A percentile compares a stretch with the other conserved stretches of the same genome.
phyloP scores from a whole-genome alignment of 169 alveolate genomes.

The Eimeria praecox region DNA sequence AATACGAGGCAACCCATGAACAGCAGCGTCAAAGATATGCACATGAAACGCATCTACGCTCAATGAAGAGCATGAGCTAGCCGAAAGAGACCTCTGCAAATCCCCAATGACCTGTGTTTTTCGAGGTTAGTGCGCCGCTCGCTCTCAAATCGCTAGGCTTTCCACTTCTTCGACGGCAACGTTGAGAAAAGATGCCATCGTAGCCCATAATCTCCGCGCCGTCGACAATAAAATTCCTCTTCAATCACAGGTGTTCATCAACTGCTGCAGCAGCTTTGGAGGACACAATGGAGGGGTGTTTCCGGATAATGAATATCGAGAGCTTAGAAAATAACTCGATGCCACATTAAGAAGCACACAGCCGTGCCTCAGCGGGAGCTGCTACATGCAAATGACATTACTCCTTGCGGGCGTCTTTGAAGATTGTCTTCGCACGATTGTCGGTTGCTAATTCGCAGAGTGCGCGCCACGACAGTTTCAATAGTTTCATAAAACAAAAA shows the following conservation, averaged over 20 bases:
- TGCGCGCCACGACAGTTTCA: neutral
- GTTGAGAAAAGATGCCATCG: neutral
- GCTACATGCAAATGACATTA: neutral
- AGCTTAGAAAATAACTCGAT: neutral
- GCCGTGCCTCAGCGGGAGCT: conserved; percentile 3
- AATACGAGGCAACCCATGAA: neutral
- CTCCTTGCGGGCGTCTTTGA: neutral
- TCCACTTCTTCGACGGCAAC: neutral
- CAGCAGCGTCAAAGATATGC: neutral
- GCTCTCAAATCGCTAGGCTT: neutral
- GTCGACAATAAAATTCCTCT: neutral
- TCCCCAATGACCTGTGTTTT: neutral
- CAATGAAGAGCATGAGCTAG: neutral
- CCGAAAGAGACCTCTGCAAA: neutral
- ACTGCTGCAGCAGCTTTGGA: conserved; percentile 10
- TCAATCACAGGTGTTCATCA: neutral
- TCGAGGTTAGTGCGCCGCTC: neutral
- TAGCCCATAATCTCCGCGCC: neutral
- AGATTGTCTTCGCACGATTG: neutral
- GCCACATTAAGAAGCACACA: neutral
- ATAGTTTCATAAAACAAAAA: neutral
- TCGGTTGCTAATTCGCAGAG: neutral
- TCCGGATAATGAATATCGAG: neutral
- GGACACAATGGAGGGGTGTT: neutral
- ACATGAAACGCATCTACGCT: neutral